These are phyloP conservation scores for Fusarium abutilonis DNA, from an alignment of 2,329 filamentous ascomycete species.

Conservation along the genomic window DNA sequence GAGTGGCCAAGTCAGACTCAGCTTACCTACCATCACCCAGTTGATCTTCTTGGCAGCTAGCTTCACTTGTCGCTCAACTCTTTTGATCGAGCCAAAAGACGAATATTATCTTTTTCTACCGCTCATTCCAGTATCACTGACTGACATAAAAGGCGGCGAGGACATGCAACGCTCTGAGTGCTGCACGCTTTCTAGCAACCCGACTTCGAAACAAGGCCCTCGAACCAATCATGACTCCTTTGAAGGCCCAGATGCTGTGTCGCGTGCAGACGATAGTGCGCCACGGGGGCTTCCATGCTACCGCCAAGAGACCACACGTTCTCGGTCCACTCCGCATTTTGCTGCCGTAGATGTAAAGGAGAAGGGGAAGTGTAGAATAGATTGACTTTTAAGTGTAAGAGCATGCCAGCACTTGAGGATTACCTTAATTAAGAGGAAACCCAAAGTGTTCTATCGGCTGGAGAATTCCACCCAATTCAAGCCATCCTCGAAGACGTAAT, in stretches of 20 bases:
- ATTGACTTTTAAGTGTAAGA: neutral
- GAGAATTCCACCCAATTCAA: neutral
- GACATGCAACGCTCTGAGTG: neutral
- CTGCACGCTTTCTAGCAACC: conserved; percentile 9
- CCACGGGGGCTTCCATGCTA: conserved; percentile 25
- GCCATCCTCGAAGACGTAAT: neutral
- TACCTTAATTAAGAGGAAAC: neutral
- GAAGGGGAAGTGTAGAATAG: neutral
- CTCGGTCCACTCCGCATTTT: conserved; percentile 30
- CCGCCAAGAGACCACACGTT: conserved; percentile 12
- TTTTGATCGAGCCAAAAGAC: neutral
- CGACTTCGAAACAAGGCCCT: neutral
- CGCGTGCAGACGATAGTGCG: conserved; percentile 33
- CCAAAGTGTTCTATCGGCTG: neutral
- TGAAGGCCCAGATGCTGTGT: conserved; percentile 22
- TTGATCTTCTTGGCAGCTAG: neutral
- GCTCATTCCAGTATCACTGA: neutral
- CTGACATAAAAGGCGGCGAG: conserved; percentile 3
- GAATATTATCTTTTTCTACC: neutral
- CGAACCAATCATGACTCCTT: conserved; percentile 20
- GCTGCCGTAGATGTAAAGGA: conserved; percentile 12
- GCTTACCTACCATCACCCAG: neutral
- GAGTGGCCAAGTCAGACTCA: neutral
- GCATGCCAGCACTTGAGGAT: neutral
- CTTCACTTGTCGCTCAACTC: neutral